Conservation (phyloP, 2,329 filamentous ascomycete genomes). For the Penicillium sp. region DNA sequence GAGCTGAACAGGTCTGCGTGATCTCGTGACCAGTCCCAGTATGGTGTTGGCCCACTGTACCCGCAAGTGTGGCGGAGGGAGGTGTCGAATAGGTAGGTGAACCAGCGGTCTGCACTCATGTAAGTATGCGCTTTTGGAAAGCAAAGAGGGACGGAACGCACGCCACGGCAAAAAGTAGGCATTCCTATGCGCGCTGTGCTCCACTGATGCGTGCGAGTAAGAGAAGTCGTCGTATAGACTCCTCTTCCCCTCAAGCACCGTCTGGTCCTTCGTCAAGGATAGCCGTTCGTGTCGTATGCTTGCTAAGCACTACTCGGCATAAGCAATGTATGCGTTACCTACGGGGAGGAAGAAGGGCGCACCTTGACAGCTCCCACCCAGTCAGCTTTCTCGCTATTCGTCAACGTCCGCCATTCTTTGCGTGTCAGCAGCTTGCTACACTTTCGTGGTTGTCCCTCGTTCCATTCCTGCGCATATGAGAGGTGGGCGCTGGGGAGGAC, state of each 20-base stretch:
- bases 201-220: background rate
- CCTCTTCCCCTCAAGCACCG: background rate
- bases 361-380: background rate
- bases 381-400: background rate
- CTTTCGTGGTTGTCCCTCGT: background rate
- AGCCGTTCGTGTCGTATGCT: slow-evolving; percentile 1
- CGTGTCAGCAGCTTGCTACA: background rate
- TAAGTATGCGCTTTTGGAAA: background rate
- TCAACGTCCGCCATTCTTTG: background rate
- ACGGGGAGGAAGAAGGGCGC: background rate
- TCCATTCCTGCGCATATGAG: background rate
- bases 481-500: background rate
- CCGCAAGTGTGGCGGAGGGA: background rate
- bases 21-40: slow-evolving; percentile 6
- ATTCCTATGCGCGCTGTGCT: slow-evolving; percentile 1
- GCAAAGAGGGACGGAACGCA: background rate
- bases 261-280: background rate
- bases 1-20: slow-evolving; percentile 2
- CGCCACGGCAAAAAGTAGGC: slow-evolving; percentile 1
- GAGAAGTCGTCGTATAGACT: slow-evolving; percentile 1
- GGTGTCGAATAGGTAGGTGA: background rate
- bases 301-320: background rate
- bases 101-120: background rate
- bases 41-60: slow-evolving; percentile 3
- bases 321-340: background rate